Evolutionary conservation across 345 rosid species (phyloP), one percentile per base, ranked within the genome.

Genomic region (Streptanthus diversifolius): DNA sequence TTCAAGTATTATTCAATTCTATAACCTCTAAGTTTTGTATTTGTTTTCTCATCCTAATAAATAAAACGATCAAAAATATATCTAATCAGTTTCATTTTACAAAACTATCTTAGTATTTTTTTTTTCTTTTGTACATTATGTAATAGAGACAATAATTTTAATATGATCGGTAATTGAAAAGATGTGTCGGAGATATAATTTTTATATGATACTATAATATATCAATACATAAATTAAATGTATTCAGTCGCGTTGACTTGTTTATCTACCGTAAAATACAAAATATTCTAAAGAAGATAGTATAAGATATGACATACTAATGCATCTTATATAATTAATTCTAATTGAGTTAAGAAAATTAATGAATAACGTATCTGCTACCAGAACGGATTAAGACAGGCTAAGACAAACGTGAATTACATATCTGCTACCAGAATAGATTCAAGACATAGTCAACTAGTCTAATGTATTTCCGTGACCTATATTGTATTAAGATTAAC

Each of bases 331-430:
- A 44, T 21, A 45, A 30, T 44, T 44, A 44, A 69, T 44, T 30
- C 36, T 19, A 59, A 36, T 18, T 18, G 27, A 3, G 63, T 36
- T n/a, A 58, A 3, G 58, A 58, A 35, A 70, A 47, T 70, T 47
- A 70, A 35, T 70, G 74, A 57, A 45, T 57, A 10, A 44, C 48
- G 66, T n/a, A 70, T 9, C 62, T 51, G 75, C 43, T 51, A 71
- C 69, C 75, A 27, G 35, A 71, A 61, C 53, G 32, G 54, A 71
- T 61, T 29, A 39, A 11, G 63, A 36, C 10, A 58, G 22, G 2
- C 33, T 32, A 56, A 61, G 59, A 47, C 32, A 60, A 40, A 43
- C 22, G 11, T 43, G 33, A 40, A 52, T 30, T 30, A 30, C 33
- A 5, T 33, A 53, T 67, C 63, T 39, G 32, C 58, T 8, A 54